These are phyloP conservation scores for Starmerella roubikii DNA, from an alignment of 805 yeast species.

Conservation along the genomic window DNA sequence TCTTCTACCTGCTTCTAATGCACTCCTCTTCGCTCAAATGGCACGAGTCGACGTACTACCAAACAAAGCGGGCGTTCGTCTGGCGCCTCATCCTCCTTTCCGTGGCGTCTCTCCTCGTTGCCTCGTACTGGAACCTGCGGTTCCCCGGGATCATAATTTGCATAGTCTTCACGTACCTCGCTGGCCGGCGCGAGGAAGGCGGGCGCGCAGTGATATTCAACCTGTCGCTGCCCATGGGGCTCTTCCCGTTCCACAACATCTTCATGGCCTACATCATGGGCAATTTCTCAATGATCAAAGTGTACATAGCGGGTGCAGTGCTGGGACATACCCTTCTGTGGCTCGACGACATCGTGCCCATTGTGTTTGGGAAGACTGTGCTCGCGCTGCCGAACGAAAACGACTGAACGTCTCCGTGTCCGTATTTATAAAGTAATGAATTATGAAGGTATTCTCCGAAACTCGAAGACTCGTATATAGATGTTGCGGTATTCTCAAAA, in stretches of 20 bases:
- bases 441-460: no score
- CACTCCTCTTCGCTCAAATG: slow-evolving; percentile 15
- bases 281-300: slow-evolving; percentile 3
- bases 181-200: slow-evolving; percentile 35
- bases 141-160: slow-evolving; percentile 27
- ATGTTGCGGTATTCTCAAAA: no score
- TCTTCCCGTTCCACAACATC: slow-evolving; percentile 25
- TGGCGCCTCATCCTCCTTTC: slow-evolving; percentile 20
- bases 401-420: neutral
- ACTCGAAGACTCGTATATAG: no score
- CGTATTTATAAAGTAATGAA: neutral
- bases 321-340: slow-evolving; percentile 34
- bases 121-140: slow-evolving; percentile 19
- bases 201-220: slow-evolving; percentile 32
- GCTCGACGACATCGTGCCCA: slow-evolving; percentile 33
- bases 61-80: slow-evolving; percentile 3
- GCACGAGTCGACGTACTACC: slow-evolving; percentile 28
- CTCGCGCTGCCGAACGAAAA: slow-evolving; percentile 8
- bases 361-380: slow-evolving; percentile 16
- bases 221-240: slow-evolving; percentile 34
- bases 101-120: slow-evolving; percentile 22
- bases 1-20: slow-evolving; percentile 1
- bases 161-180: slow-evolving; percentile 31
- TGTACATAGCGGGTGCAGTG: slow-evolving; percentile 24
- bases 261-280: slow-evolving; percentile 16